Conservation (phyloP, 1,139 yeast species). For the Scheffersomyces parashehatae region DNA sequence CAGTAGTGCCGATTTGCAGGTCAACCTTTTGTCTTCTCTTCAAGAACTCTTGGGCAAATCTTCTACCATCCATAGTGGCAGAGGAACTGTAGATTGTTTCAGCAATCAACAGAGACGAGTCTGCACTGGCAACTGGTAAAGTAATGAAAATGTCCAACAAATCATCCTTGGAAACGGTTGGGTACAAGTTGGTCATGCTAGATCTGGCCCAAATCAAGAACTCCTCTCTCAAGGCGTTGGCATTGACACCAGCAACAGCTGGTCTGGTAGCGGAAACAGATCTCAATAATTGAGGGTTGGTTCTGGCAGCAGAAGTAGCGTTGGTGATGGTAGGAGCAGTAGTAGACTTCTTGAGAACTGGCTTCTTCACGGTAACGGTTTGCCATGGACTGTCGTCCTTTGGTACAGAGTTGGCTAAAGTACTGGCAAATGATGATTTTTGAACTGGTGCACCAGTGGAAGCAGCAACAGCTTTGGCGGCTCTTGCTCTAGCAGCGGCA, state of each 20-base stretch:
- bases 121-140: conserved; percentile 65
- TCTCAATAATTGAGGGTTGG: conserved; percentile 48
- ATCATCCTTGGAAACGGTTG: conserved; percentile 74
- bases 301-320: conserved; percentile 25
- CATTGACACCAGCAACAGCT: conserved; percentile 27
- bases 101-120: conserved; percentile 81
- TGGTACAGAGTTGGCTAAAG: conserved; percentile 24
- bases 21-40: conserved; percentile 77
- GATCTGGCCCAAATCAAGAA: conserved; percentile 84
- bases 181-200: conserved; percentile 69
- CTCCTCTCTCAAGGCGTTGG: conserved; percentile 50
- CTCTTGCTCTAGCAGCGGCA: conserved; percentile 31
- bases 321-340: conserved; percentile 21
- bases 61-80: conserved; percentile 90
- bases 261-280: conserved; percentile 43
- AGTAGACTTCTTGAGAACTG: conserved; percentile 22
- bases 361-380: conserved; percentile 32
- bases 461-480: conserved; percentile 16
- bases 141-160: conserved; percentile 78
- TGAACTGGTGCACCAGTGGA: conserved; percentile 14
- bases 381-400: conserved; percentile 49
- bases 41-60: conserved; percentile 88
- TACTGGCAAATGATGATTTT: conserved; percentile 18
- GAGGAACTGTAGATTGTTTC: conserved; percentile 92
- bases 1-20: conserved; percentile 43